Percentiles rank a stretch among this genome's conserved stretches.
phyloP scores from a whole-genome alignment of 306 rosid species.

The Prinsepia uniflora region DNA sequence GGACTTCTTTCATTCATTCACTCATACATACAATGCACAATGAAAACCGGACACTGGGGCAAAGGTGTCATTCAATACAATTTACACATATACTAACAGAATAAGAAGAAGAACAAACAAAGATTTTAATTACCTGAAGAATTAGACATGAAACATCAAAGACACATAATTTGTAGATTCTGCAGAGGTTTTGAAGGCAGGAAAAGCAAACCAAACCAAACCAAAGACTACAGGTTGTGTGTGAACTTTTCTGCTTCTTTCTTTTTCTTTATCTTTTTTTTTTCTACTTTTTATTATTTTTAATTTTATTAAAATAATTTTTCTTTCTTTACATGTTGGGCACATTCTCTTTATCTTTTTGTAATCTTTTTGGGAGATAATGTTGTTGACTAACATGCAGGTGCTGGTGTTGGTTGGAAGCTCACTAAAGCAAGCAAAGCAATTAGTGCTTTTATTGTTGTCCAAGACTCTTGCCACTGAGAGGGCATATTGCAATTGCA shows the following conservation, averaged over 20 bases:
- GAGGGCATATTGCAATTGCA: slow-evolving; percentile 12
- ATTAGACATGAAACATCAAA: neutral
- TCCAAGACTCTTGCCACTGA: slow-evolving; percentile 18
- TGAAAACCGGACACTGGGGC: neutral
- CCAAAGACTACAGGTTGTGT: slow-evolving; percentile 34
- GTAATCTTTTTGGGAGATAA: slow-evolving; percentile 35
- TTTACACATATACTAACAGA: neutral
- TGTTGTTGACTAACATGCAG: slow-evolving; percentile 50
- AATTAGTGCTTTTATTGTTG: slow-evolving; percentile 26
- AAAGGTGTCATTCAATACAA: neutral
- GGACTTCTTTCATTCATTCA: too few relatives aligned
- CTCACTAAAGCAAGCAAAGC: slow-evolving; percentile 44
- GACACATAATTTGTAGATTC: slow-evolving; percentile 26
- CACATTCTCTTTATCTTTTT: slow-evolving; percentile 28
- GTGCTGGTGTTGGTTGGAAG: slow-evolving; percentile 52
- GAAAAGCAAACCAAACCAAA: slow-evolving; percentile 31
- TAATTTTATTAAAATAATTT: slow-evolving; percentile 32
- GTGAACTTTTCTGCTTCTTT: slow-evolving; percentile 26
- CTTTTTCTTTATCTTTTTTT: slow-evolving; percentile 31
- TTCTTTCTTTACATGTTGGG: slow-evolving; percentile 21
- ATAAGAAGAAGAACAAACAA: neutral
- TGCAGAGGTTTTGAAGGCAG: slow-evolving; percentile 27
- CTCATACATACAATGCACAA: too few relatives aligned
- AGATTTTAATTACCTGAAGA: slow-evolving; percentile 22
- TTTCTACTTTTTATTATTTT: slow-evolving; percentile 20